Base-by-base conservation (phyloP, 441 rosid genomes). In the Adansonia gregorii region DNA sequence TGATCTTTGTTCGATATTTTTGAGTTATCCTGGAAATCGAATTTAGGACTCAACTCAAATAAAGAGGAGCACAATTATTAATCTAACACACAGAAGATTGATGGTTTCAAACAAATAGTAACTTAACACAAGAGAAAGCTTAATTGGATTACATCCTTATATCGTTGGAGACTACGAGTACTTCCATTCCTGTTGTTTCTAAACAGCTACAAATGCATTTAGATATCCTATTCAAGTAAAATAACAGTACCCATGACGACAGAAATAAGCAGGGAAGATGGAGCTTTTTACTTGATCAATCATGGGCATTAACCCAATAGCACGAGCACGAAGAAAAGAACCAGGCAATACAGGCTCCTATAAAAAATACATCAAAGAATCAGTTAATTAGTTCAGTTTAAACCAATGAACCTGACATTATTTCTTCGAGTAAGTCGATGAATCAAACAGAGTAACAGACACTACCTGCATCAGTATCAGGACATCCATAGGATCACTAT, bases 281-380 rank as follows among this genome's bases (percentile, higher is more conserved):
- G 39, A 64, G 41, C 27, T 19, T 46, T 31, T 84, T 78, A 91
- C 94, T 88, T 92, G 97, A 81, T 96, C 99, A 78, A 96, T 85
- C 98, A 96, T 92, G 52, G 98, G 99, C 99, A 96, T 96, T 79
- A 96, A 78, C 55, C 99, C 99, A 83, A 96, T 93, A 71, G 98
- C 99, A 81, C 96, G 95, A 27, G 98, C 97, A 79, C 97, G 98
- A 45, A 94, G 98, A 87, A 92, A 94, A 17, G 95, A 78, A 78
- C 98, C 99, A 31, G 98, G 93, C 73, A 91, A 83, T 81, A 94
- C 91, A 59, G 97, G 99, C 87, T 96, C 98, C 99, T 96, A 67
- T 55, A 49, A 70, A 48, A 19, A 12, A 76, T 19, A 76, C 54
- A 79, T 22, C 39, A 17, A 51, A 72, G 39, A 68, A 70, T 46